Conservation (phyloP, 2,329 filamentous ascomycete genomes). For the Pestalotiopsis sp. region DNA sequence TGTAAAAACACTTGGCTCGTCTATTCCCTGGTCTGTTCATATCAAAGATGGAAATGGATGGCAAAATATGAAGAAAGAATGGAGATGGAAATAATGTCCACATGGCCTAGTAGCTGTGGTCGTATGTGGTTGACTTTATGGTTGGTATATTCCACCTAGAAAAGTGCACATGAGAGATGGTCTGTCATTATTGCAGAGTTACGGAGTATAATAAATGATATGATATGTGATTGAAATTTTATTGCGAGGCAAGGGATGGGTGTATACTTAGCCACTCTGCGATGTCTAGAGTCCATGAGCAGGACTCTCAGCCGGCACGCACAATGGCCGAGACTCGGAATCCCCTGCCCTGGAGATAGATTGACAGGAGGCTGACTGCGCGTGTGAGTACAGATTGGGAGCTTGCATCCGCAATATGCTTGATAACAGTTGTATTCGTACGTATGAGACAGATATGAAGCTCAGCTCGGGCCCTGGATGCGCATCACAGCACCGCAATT, state of each 20-base stretch:
- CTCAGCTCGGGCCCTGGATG: slow-evolving; percentile 4
- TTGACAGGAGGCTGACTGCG: too few species aligned
- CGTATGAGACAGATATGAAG: not conserved
- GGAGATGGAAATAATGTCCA: not conserved
- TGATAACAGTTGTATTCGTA: not conserved
- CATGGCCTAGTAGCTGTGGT: not conserved
- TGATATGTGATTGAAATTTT: not conserved
- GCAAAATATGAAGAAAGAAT: not conserved
- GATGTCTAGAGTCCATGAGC: too few species aligned
- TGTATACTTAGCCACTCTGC: too few species aligned
- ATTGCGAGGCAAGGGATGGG: not conserved
- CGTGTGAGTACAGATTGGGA: not conserved
- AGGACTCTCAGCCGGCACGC: too few species aligned
- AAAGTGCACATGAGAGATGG: not conserved
- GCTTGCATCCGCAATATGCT: not conserved
- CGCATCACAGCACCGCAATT: not conserved
- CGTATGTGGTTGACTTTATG: not conserved
- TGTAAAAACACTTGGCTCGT: slow-evolving; percentile 36
- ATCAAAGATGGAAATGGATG: not conserved
- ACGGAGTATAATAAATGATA: not conserved
- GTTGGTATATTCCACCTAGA: not conserved
- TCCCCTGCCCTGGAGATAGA: too few species aligned
- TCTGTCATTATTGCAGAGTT: not conserved
- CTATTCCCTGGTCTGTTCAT: slow-evolving; percentile 29
- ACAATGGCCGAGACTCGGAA: too few species aligned